These are phyloP conservation scores for Cephaloascus fragrans DNA, from an alignment of 805 yeast genomes.

Conservation along the genomic window DNA sequence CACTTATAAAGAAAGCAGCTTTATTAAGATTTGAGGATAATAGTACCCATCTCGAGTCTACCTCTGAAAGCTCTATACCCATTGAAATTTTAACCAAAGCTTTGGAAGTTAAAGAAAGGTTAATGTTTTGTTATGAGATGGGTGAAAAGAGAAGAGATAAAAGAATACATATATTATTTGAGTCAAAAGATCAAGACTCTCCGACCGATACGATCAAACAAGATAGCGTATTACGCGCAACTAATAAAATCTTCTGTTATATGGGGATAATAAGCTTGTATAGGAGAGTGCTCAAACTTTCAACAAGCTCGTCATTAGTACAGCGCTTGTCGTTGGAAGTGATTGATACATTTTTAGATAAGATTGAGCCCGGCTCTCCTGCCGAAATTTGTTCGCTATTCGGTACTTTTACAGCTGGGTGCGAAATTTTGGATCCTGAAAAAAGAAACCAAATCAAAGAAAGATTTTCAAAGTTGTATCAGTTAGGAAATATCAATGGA, in stretches of 20 bases:
- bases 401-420: slow-evolving; percentile 48
- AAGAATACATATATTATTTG: slow-evolving; percentile 12
- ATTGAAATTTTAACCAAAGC: slow-evolving; percentile 12
- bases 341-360: slow-evolving; percentile 20
- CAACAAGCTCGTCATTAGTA: slow-evolving; percentile 33
- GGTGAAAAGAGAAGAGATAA: slow-evolving; percentile 19
- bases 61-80: slow-evolving; percentile 10
- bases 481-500: slow-evolving; percentile 32
- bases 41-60: too few relatives aligned
- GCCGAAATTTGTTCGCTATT: slow-evolving; percentile 49
- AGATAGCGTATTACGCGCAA: slow-evolving; percentile 27
- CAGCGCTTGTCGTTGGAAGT: slow-evolving; percentile 36
- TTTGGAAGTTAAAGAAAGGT: slow-evolving; percentile 15
- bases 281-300: slow-evolving; percentile 41
- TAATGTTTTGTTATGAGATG: slow-evolving; percentile 10
- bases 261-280: slow-evolving; percentile 48
- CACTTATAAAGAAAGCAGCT: slow-evolving; percentile 21
- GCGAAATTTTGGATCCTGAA: slow-evolving; percentile 35
- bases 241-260: slow-evolving; percentile 42
- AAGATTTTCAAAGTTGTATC: slow-evolving; percentile 30
- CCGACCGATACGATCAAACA: slow-evolving; percentile 16
- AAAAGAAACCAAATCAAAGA: slow-evolving; percentile 23
- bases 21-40: neutral
- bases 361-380: slow-evolving; percentile 34
- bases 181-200: slow-evolving; percentile 3